Conservation (phyloP, 352 stramenopile genomes). For the Globisporangium parvum region DNA sequence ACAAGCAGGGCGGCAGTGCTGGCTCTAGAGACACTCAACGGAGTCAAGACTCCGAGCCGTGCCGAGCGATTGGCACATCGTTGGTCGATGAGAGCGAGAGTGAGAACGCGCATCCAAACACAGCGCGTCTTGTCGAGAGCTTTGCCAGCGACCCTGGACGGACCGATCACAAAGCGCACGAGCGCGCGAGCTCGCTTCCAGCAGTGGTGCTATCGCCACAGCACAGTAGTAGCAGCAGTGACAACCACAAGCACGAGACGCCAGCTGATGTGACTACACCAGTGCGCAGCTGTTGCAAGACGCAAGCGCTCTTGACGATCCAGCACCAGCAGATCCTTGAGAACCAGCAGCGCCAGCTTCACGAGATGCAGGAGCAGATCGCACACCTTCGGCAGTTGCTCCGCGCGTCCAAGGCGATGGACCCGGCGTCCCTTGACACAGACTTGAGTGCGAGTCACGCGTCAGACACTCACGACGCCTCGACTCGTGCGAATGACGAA, state of each 20-base stretch:
- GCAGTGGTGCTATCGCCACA: neutral
- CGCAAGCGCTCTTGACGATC: conserved; percentile 57
- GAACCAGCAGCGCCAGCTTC: conserved; percentile 63
- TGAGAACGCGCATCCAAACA: conserved; percentile 2
- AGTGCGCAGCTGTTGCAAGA: conserved; percentile 46
- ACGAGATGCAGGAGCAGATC: conserved; percentile 74
- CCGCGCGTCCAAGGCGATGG: conserved; percentile 18
- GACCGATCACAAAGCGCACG: neutral
- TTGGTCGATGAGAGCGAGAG: neutral
- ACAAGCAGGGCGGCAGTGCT: neutral
- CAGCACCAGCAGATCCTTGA: conserved; percentile 77
- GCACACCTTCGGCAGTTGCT: conserved; percentile 41
- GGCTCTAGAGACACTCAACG: too few relatives aligned
- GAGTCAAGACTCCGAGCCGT: too few relatives aligned
- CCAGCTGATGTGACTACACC: neutral
- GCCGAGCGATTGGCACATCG: too few relatives aligned
- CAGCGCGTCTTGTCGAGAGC: neutral
- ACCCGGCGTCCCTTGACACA: conserved; percentile 16
- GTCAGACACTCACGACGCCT: neutral
- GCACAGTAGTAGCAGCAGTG: neutral
- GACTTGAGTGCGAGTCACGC: neutral
- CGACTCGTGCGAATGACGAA: neutral
- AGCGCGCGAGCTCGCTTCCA: neutral
- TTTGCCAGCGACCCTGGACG: neutral
- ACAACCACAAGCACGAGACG: neutral